Conservation (phyloP, 257 asterid species). For the Gentiana macrophylla region DNA sequence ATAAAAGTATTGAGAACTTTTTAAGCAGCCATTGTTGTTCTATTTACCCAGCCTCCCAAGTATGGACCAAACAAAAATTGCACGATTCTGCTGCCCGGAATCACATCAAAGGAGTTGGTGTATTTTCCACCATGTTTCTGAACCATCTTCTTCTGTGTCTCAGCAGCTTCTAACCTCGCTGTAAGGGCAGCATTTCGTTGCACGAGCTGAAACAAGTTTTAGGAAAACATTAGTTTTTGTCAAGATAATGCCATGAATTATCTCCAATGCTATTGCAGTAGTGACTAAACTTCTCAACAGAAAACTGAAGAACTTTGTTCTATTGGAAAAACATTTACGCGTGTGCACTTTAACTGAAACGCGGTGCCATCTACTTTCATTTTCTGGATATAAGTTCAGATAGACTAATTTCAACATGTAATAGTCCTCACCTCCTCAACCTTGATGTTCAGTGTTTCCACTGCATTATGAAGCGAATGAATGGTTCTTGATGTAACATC, state of each 20-base stretch:
- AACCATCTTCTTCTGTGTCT: slow-evolving; percentile 1
- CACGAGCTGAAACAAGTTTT: slow-evolving; percentile 31
- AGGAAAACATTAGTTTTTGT: slow-evolving; percentile 2
- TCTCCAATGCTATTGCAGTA: neutral
- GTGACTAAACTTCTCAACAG: neutral
- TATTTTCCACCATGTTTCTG: slow-evolving; percentile 5
- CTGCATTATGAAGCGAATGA: slow-evolving; percentile 39
- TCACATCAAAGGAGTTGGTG: neutral
- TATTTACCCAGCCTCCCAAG: slow-evolving; percentile 2
- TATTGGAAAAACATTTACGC: neutral
- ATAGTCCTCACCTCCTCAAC: slow-evolving; percentile 35
- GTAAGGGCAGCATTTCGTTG: slow-evolving; percentile 35
- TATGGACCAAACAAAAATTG: slow-evolving; percentile 8
- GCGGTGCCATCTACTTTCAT: neutral
- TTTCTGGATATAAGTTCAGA: neutral
- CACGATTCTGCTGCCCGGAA: slow-evolving; percentile 3
- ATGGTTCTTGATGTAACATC: slow-evolving; percentile 58
- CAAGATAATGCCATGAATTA: neutral
- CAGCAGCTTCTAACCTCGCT: slow-evolving; percentile 26
- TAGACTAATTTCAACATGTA: too few species aligned
- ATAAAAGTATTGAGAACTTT: too few species aligned
- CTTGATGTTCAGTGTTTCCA: slow-evolving; percentile 31
- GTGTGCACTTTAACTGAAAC: neutral
- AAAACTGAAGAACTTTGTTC: neutral
- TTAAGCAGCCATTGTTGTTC: neutral